Evolutionary conservation across 352 stramenopile genomes (phyloP), one percentile per base, ranked within the genome.

Genomic region (Thalassiosira livingstoniorum): DNA sequence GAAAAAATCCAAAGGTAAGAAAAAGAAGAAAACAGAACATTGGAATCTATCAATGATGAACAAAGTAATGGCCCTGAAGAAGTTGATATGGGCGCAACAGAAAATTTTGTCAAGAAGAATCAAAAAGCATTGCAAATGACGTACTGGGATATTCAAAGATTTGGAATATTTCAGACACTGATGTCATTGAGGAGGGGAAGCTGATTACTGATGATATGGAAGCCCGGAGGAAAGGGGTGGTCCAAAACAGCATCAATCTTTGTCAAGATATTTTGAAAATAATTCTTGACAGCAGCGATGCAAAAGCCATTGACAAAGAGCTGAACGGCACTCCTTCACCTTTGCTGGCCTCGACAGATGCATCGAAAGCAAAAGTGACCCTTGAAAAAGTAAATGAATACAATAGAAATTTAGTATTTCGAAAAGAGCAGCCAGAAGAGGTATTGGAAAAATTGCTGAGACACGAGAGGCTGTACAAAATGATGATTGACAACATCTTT

Each of bases 1-100:
- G 32, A 58, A 71, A 57, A 25, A 32, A 71, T 57, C 27, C 21
- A 57, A 29, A 43, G 62, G 53, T 11, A 10, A 5, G 57, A 71
- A 29, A 57, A 4, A 27, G 35, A 25, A 4, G 25, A 18, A 15
- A 47, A 7, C 7, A 15, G 10, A 37, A 71, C 55, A n/a, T 58
- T 58, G 35, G 13, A 25, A 5, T 25, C 55, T n/a, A 37, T 18
- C 18, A 29, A 7, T 15, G 21, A 71, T 47, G 15, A 7, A 47
- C 7, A 15, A 47, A 15, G n/a, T n/a, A n/a, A n/a, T n/a, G n/a
- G n/a, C n/a, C n/a, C n/a, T n/a, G n/a, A n/a, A n/a, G n/a, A n/a
- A n/a, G n/a, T n/a, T 47, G 7, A 18, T 7, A 29, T 10, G 18
- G 57, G 57, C 15, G 5, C 5, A 29, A 62, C 25, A 4, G 34